Base-by-base conservation (phyloP, 805 yeast genomes). In the Kodamaea kaohsiungensis region DNA sequence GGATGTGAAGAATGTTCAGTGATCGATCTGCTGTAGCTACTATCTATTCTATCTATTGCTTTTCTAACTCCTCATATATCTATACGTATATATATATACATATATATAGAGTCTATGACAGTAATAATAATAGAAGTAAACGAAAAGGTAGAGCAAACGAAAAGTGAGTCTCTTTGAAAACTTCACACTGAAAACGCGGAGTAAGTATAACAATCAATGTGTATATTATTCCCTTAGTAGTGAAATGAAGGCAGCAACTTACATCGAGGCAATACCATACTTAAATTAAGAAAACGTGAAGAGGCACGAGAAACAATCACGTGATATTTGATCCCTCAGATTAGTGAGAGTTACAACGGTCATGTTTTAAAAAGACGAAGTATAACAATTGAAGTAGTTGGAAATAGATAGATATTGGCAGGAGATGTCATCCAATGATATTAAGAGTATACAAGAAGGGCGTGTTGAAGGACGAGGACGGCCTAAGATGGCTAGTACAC, bases 381-480 rank as follows among this genome's bases (percentile, higher is more conserved):
- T 43, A 22, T 16, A 5, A 22, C 45, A 9, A 2, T 40, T 19
- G n/a, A 30, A 30, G 35, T 8, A 30, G 10, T 8, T 30, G 10
- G 10, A 8, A 30, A 30, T 35, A 17, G 42, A 35, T 18, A 33
- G 22, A 33, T 5, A 17, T 19, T 13, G 15, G 13, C 43, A 39
- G 19, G 18, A 38, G 30, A 48, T 48, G 50, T 48, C 43, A 12
- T 35, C 49, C 42, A 37, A 37, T 19, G n/a, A 43, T 19, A 38
- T 12, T 25, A 39, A 45, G 8, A 8, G 27, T 17, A 48, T 39
- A 7, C 46, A 46, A 13, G 54, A 50, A 12, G 54, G 51, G 12
- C 55, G 59, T 3, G 54, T 30, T 18, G 54, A 50, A 16, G 54
- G 51, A 6, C 55, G 59, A 3, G 59, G 56, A 25, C 50, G 59